phyloP scores from a whole-genome alignment of 805 yeast species.

The Ogataea paraovalis region DNA sequence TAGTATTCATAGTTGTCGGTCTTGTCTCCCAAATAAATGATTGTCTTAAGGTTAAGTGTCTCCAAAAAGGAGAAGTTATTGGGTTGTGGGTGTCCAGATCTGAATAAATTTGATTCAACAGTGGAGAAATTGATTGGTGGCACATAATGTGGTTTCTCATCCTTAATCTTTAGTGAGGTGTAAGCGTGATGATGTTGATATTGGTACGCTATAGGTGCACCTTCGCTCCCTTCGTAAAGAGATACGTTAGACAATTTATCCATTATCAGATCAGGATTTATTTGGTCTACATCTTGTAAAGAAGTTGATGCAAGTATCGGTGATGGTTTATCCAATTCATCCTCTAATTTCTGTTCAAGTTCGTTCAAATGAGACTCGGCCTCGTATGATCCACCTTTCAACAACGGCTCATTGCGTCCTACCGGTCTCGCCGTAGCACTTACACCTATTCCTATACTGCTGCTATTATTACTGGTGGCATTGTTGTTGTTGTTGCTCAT shows the following conservation, averaged over 20 bases:
- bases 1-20: conserved; percentile 60
- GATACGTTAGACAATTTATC: neutral
- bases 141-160: conserved; percentile 42
- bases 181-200: conserved; percentile 13
- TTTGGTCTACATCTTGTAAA: neutral
- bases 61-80: conserved; percentile 76
- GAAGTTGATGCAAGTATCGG: neutral
- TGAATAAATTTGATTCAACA: conserved; percentile 81
- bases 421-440: neutral
- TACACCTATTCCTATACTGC: neutral
- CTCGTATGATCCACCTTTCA: neutral
- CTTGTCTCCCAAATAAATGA: conserved; percentile 80
- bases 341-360: conserved; percentile 3
- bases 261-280: neutral
- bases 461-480: neutral
- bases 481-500: conserved; percentile 1
- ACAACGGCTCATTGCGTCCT: neutral
- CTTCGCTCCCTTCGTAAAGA: neutral
- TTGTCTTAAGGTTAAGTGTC: conserved; percentile 68
- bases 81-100: conserved; percentile 93
- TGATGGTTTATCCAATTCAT: neutral
- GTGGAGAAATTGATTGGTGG: conserved; percentile 92
- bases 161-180: conserved; percentile 31
- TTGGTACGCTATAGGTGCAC: neutral
- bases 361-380: conserved; percentile 1